Evolutionary conservation across 2,329 filamentous ascomycete species (phyloP), one percentile per base, ranked within the genome.

Genomic region (Aspergillus ochraceoroseus): DNA sequence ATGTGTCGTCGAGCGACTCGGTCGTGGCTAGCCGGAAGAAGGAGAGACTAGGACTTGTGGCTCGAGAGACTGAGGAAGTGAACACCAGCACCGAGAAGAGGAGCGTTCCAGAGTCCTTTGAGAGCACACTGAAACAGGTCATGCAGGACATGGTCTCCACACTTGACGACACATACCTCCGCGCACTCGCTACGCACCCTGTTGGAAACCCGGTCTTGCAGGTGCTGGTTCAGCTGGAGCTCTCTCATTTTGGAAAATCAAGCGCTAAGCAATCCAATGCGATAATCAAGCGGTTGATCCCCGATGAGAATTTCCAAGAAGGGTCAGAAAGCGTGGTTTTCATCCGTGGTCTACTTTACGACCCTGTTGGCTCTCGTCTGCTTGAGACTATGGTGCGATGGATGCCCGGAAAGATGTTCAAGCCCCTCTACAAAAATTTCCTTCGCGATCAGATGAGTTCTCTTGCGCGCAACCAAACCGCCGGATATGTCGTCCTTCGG

Each of bases 121-220:
- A 75, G 4, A 70, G 77, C 37, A 86, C 88, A 0, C 70, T 92
- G 32, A 81, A 85, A 53, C 90, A 94, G 62, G 83, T 95, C 49
- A 85, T 95, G 51, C 71, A 72, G 29, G 85, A 88, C 53, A 84
- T 86, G 33, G 80, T 87, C 7, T 74, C 80, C 1, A 79, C 77
- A 1, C 75, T 95, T 53, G 87, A 92, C 59, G 76, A 83, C 2
- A 86, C 83, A 3, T 85, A 87, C 54, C 75, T 96, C 18, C 80
- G 87, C 18, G 80, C 92, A 2, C 72, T 98, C 41, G 87, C 90
- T 1, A 88, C 82, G 13, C 90, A 96, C 57, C 87, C 86, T 3
- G 85, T 90, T 1, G 92, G 88, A 32, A 95, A 95, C 56, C 92
- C 92, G 0, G 85, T 88, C 0, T 73, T 98, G n/a, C 92, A 96